Base-by-base conservation (phyloP, 179 eudicot genomes). In the Silene noctiflora region DNA sequence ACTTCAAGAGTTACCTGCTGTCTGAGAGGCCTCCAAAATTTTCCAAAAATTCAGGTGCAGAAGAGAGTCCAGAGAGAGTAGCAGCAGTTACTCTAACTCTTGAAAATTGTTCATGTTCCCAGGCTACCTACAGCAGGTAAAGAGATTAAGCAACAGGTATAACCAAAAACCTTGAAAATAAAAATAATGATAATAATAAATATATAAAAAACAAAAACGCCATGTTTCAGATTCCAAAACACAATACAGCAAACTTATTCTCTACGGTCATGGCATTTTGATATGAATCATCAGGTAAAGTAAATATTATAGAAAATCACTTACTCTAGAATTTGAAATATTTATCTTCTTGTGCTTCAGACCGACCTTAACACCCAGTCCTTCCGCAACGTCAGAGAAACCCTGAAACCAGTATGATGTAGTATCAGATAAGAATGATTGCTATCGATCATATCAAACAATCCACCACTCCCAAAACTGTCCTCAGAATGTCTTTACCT, bases 51-150 rank as follows among this genome's bases (percentile, higher is more conserved):
- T 86, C 91, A 77, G 96, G 96, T 71, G 98, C 91, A 61, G 83
- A 82, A 75, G 98, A 81, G 58, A 91, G 88, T 78, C 72, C 87
- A 78, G 98, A 94, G 70, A 94, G 90, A 56, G 98, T 94, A 66
- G 86, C 95, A 69, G 98, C 98, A 77, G 98, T 94, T 55, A 94
- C 88, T 84, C 98, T 87, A 77, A 89, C 80, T 81, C 93, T 91
- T 63, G 98, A 94, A 87, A 94, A 94, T 55, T 94, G 98, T 77
- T 94, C 98, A 70, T 94, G 98, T 87, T 94, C 98, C 98, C 98
- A 94, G 42, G 98, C 97, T 76, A 94, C 97, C 98, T 94, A 88
- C 77, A 91, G 67, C 85, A 86, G 59, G 48, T 77, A 61, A 73
- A 27, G 61, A 81, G 69, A 81, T 81, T 89, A 75, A 87, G 76